A percentile compares a stretch with the other conserved stretches of the same genome.
phyloP scores from a whole-genome alignment of 2,329 filamentous ascomycete genomes.

The Colletotrichum musicola region DNA sequence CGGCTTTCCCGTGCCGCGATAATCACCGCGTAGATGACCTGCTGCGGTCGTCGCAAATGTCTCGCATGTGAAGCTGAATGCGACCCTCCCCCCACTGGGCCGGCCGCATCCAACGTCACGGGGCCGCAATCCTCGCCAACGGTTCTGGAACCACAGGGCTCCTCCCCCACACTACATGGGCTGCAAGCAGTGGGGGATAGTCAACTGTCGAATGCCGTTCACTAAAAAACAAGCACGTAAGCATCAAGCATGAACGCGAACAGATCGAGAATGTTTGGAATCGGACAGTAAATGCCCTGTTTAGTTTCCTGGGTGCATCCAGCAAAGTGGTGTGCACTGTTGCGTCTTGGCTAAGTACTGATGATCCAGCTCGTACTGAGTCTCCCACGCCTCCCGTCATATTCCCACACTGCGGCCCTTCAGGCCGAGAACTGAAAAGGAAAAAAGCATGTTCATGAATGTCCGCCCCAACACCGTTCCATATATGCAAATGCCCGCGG shows the following conservation, averaged over 20 bases:
- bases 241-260: neutral
- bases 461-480: constrained; percentile 34
- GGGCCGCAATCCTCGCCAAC: constrained; percentile 21
- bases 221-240: constrained; percentile 17
- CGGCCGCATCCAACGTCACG: constrained; percentile 33
- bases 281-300: constrained; percentile 11
- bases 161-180: constrained; percentile 20
- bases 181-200: neutral
- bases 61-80: constrained; percentile 39
- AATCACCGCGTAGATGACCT: neutral
- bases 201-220: neutral
- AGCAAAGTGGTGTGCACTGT: neutral
- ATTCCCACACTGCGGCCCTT: constrained; percentile 15
- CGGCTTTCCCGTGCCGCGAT: too few species aligned
- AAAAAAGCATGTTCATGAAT: constrained; percentile 27
- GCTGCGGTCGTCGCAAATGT: constrained; percentile 22
- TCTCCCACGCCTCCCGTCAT: neutral
- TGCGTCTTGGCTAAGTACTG: constrained; percentile 27
- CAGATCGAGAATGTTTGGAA: constrained; percentile 19
- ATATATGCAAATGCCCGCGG: constrained; percentile 39
- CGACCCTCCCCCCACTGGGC: constrained; percentile 8
- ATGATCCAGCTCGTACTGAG: constrained; percentile 10
- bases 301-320: constrained; percentile 9
- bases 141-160: constrained; percentile 13
- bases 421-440: constrained; percentile 7